Conservation (phyloP, 2,329 filamentous ascomycete species). For the Verruconis gallopava region DNA sequence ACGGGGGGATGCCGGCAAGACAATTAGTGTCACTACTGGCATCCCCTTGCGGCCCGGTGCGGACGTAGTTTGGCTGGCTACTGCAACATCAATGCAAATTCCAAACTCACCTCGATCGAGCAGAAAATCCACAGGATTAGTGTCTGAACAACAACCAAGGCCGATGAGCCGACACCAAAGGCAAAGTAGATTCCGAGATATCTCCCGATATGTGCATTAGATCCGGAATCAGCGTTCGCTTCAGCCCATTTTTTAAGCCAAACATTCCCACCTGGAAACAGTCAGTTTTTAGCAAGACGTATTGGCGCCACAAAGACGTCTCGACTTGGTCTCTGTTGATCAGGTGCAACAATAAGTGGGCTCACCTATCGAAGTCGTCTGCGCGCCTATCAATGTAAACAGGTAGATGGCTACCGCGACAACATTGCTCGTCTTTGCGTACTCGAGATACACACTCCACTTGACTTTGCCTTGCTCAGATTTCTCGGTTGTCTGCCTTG, state of each 20-base stretch:
- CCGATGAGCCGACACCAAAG: conserved; percentile 76
- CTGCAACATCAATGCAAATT: too few species aligned
- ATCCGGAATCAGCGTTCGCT: conserved; percentile 51
- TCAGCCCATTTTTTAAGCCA: conserved; percentile 96
- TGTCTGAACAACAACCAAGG: conserved; percentile 79
- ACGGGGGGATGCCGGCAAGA: not conserved
- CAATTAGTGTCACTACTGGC: conserved; percentile 1
- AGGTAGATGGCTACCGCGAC: conserved; percentile 72
- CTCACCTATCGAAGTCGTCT: conserved; percentile 68
- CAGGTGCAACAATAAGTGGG: conserved; percentile 13
- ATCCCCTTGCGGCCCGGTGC: not conserved
- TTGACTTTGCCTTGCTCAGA: conserved; percentile 95
- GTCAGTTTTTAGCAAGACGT: conserved; percentile 15
- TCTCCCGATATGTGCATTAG: conserved; percentile 68
- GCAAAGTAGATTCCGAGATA: conserved; percentile 94
- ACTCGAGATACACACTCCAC: conserved; percentile 88
- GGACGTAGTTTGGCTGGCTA: not conserved
- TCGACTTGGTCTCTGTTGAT: too few species aligned
- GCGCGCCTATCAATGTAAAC: conserved; percentile 60
- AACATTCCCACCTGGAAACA: conserved; percentile 53
- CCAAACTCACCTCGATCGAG: conserved; percentile 79
- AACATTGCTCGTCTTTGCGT: conserved; percentile 88
- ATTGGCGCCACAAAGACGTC: not conserved
- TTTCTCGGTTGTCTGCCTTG: conserved; percentile 76
- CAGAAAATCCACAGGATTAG: conserved; percentile 98